Conservation (phyloP, 2,329 filamentous ascomycete genomes). For the Colletotrichum godetiae region DNA sequence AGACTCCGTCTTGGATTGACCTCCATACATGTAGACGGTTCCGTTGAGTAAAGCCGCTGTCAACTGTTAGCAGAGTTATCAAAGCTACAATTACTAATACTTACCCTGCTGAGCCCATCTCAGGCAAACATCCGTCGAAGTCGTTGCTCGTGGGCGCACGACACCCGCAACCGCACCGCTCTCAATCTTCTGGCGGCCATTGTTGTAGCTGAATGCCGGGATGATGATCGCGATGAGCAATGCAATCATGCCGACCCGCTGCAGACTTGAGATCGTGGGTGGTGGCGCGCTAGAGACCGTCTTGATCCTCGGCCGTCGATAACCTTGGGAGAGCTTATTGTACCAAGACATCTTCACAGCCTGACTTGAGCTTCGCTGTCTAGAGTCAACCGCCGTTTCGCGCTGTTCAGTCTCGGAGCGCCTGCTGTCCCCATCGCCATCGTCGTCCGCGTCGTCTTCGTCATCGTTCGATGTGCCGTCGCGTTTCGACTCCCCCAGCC, state of each 20-base stretch:
- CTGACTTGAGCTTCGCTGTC: constrained; percentile 35
- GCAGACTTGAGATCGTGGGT: constrained; percentile 52
- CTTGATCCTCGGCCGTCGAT: constrained; percentile 55
- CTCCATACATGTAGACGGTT: constrained; percentile 81
- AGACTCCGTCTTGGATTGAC: constrained; percentile 67
- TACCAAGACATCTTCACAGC: constrained; percentile 51
- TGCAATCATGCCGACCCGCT: constrained; percentile 59
- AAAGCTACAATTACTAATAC: constrained; percentile 22
- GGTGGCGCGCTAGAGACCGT: constrained; percentile 56
- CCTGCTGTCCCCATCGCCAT: constrained; percentile 35
- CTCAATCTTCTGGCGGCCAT: constrained; percentile 51
- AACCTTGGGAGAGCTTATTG: constrained; percentile 51
- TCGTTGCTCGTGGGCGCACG: constrained; percentile 44
- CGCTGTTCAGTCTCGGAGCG: constrained; percentile 21
- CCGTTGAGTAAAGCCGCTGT: constrained; percentile 76
- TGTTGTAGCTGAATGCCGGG: constrained; percentile 58
- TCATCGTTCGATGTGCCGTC: constrained; percentile 27
- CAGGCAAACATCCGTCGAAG: constrained; percentile 63
- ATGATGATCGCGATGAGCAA: constrained; percentile 63
- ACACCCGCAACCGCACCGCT: constrained; percentile 61
- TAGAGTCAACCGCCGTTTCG: constrained; percentile 36
- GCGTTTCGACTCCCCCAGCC: constrained; percentile 28
- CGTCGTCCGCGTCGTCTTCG: constrained; percentile 4
- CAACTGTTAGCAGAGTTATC: background rate
- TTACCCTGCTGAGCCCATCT: constrained; percentile 74